Evolutionary conservation across 108 stramenopile genomes (phyloP), one percentile per base, ranked within the genome.

Genomic region (Pseudonitzschia multiseries): DNA sequence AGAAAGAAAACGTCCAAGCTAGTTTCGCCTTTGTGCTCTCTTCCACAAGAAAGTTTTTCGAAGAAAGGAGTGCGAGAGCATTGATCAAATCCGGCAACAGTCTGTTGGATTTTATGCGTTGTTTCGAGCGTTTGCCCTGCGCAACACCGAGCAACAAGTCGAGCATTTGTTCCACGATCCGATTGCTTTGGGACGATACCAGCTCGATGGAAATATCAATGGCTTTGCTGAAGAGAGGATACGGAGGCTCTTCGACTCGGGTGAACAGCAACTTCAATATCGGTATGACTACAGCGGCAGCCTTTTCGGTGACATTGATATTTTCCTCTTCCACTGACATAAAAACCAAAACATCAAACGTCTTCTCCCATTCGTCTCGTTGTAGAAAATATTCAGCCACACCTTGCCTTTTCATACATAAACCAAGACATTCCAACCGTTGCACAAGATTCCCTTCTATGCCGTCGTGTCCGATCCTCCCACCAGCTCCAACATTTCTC

Each of bases 21-120:
- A 67, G 48, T 50, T 67, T 44, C 4, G 14, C 29, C n/a, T 63
- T 67, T 33, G 0, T 17, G 20, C 61, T 62, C 61, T 62, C 61
- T 62, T 62, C 61, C 27, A 40, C 33, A 40, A 31, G n/a, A 40
- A 40, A 0, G 33, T 33, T 40, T 62, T 41, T 62, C 20, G 61
- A 21, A 2, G 61, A 33, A 13, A 62, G n/a, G 18, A 15, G 32
- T 8, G 32, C 32, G 15, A 62, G 61, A 15, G 61, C 61, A 17
- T 40, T 20, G 26, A 62, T 33, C 36, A 62, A 40, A 28, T 62
- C 61, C 13, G 61, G 61, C 20, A 21, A 13, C 33, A 62, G 8
- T 15, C n/a, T 29, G 32, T 24, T 17, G 29, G 61, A 62, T 33
- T 18, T 29, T 62, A 62, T 0, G 8, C 32, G 32, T 31, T 27